Evolutionary conservation across 805 yeast genomes (phyloP), one percentile per base, ranked within the genome.

Genomic region (Candida morakotiae): DNA sequence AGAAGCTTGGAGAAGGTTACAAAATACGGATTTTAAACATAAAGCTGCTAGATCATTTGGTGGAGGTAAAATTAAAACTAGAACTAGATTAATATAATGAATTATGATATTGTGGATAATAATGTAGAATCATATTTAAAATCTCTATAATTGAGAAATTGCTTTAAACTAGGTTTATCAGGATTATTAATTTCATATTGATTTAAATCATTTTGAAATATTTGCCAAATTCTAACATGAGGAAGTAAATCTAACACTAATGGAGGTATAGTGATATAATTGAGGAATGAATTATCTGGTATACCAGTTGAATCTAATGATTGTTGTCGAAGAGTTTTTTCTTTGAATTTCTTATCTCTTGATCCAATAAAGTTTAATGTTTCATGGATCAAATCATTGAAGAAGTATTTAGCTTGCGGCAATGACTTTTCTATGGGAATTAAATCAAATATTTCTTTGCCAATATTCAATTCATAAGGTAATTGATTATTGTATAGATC

Each of bases 1-100:
- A 41, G 96, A 87, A 52, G 96, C 97, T 0, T 87, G 93, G 88
- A 68, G 96, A 51, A 63, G 82, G 37, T 58, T 87, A 29, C 96
- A 88, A 56, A 60, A 68, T 1, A 62, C 57, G 1, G 71, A 72
- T 30, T 75, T 75, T 50, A 73, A 69, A 31, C 81, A 77, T 44
- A 77, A 73, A 41, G 83, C 93, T 2, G 55, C 80, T 29, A 69
- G 87, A 41, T 79, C 83, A 37, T 87, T 81, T 56, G 75, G 79
- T 22, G 95, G 88, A 9, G 87, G 88, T 1, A 60, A 76, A 43
- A 62, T 81, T 28, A 67, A 64, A 42, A 61, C 75, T 2, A 64
- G 73, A 46, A 72, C 83, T 2, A 71, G 71, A 38, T 62, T 79
- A 36, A 77, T 79, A 30, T 70, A 47, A 46, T 26, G 16, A 8